These are phyloP conservation scores for Diaporthe batatas DNA, from an alignment of 2,329 filamentous ascomycete species.

Conservation along the genomic window DNA sequence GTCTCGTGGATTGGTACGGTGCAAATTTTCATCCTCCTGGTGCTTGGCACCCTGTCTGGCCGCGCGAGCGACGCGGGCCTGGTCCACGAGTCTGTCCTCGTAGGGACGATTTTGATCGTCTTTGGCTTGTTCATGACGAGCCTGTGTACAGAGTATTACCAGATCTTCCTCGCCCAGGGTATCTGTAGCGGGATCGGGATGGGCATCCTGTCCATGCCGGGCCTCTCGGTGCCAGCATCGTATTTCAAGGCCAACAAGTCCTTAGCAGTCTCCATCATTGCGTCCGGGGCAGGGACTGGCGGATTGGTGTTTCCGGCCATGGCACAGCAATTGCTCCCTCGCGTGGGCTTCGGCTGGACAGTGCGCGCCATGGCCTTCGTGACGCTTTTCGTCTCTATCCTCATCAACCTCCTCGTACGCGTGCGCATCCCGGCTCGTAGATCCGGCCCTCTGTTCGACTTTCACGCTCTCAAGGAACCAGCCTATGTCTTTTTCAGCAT, in stretches of 20 bases:
- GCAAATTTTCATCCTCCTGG: constrained; percentile 59
- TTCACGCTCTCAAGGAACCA: constrained; percentile 62
- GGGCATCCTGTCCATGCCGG: constrained; percentile 67
- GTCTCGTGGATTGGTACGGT: constrained; percentile 65
- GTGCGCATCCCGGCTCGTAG: constrained; percentile 60
- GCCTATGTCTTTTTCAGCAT: constrained; percentile 59
- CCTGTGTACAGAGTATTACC: constrained; percentile 59
- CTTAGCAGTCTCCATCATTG: constrained; percentile 71
- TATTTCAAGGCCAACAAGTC: constrained; percentile 73
- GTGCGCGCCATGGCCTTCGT: constrained; percentile 73
- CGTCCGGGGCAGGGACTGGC: constrained; percentile 71
- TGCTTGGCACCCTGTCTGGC: constrained; percentile 57
- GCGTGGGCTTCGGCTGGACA: constrained; percentile 73
- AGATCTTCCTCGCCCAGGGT: constrained; percentile 66
- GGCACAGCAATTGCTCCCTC: constrained; percentile 60
- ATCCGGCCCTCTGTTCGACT: constrained; percentile 63
- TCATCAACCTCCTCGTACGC: constrained; percentile 58
- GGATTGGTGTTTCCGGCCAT: constrained; percentile 74
- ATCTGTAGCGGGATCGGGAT: constrained; percentile 69
- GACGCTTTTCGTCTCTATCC: constrained; percentile 61
- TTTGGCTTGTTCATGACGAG: constrained; percentile 62
- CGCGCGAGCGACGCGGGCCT: constrained; percentile 59
- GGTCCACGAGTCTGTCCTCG: constrained; percentile 50
- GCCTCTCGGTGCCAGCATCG: constrained; percentile 67
- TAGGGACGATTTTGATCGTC: constrained; percentile 58